phyloP scores from a whole-genome alignment of 768 basidiomycete species.

The Auriculariales sp. region DNA sequence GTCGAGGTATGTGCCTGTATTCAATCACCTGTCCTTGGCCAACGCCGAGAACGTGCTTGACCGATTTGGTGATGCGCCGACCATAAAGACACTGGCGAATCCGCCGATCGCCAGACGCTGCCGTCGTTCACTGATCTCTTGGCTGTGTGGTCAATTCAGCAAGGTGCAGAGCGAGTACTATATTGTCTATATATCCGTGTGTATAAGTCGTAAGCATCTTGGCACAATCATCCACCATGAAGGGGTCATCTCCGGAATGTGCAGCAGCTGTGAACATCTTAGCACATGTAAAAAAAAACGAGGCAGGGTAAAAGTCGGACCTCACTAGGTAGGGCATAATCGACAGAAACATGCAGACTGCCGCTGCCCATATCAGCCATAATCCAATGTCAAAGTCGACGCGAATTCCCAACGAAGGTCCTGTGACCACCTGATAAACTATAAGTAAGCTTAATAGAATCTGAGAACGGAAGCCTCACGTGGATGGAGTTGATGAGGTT shows the following conservation, averaged over 20 bases:
- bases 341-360: slow-evolving; percentile 49
- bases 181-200: no score
- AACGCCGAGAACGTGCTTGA: no score
- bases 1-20: no score
- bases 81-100: no score
- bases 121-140: no score
- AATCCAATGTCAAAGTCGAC: slow-evolving; percentile 49
- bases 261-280: slow-evolving; percentile 42
- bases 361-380: slow-evolving; percentile 61
- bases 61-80: no score
- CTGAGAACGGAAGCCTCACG: slow-evolving; percentile 15
- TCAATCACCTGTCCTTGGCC: no score
- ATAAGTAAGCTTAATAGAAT: not conserved
- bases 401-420: slow-evolving; percentile 41
- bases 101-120: no score
- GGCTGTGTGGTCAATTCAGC: no score
- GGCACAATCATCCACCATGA: no score
- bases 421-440: slow-evolving; percentile 12
- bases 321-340: slow-evolving; percentile 65
- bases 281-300: not conserved
- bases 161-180: no score
- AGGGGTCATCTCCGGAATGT: slow-evolving; percentile 50
- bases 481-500: slow-evolving; percentile 40
- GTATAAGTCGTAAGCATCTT: no score
- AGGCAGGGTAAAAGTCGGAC: slow-evolving; percentile 24